Evolutionary conservation across 2,329 filamentous ascomycete species (phyloP).

Genomic region (Claviceps pusilla): DNA sequence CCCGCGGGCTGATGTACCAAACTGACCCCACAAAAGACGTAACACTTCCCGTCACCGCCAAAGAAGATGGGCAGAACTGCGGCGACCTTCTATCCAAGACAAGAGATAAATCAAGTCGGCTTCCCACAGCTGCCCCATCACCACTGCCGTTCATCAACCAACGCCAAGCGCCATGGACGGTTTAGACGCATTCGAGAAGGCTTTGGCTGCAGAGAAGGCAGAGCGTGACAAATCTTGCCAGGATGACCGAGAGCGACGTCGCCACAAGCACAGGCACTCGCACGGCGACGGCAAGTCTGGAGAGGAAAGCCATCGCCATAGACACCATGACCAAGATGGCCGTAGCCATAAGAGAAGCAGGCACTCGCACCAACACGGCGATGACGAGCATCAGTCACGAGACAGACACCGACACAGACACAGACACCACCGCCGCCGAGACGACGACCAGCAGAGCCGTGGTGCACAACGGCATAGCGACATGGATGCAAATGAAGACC

Average conservation of each 20-base stretch:
- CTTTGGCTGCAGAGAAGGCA: conserved; percentile 50
- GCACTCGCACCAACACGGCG: conserved; percentile 32
- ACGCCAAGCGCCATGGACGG: conserved; percentile 37
- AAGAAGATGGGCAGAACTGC: neutral
- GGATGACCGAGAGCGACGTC: conserved; percentile 28
- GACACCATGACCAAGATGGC: conserved; percentile 18
- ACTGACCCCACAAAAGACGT: no score
- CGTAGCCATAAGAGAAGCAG: conserved; percentile 49
- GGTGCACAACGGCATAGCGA: conserved; percentile 26
- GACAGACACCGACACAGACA: conserved; percentile 7
- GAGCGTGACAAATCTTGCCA: conserved; percentile 33
- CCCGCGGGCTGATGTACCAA: no score
- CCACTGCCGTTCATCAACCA: conserved; percentile 4
- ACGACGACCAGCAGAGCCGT: conserved; percentile 25
- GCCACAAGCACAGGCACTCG: conserved; percentile 32
- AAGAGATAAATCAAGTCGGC: neutral
- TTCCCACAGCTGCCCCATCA: neutral
- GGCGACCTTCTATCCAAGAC: neutral
- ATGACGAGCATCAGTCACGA: conserved; percentile 29
- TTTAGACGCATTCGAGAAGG: conserved; percentile 63
- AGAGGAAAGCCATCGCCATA: conserved; percentile 17
- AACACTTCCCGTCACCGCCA: neutral
- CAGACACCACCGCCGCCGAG: conserved; percentile 17
- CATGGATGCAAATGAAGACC: conserved; percentile 4
- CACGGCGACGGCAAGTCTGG: conserved; percentile 19